Conservation (phyloP, 129 eudicot genomes). For the Kitagawia praeruptora region DNA sequence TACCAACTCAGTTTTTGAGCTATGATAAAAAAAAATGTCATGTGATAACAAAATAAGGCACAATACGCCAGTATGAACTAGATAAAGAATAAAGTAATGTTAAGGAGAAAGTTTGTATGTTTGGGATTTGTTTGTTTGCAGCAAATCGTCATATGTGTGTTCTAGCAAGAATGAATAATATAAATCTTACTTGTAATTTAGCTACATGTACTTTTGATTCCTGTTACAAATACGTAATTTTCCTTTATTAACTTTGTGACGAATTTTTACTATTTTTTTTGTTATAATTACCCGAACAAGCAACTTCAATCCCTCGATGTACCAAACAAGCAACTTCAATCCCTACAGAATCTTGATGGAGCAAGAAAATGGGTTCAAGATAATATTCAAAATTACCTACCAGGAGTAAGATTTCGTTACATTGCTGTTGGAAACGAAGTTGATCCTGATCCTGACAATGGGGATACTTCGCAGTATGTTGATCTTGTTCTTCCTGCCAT, state of each 20-base stretch:
- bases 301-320: too few relatives aligned
- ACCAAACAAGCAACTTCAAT: too few relatives aligned
- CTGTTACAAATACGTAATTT: too few relatives aligned
- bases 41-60: background rate
- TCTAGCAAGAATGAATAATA: too few relatives aligned
- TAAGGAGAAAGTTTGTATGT: background rate
- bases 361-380: background rate
- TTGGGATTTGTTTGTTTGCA: background rate
- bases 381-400: background rate
- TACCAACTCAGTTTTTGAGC: background rate
- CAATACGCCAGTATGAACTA: too few relatives aligned
- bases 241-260: too few relatives aligned
- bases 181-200: too few relatives aligned
- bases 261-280: too few relatives aligned
- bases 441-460: background rate
- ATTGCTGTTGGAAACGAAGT: background rate
- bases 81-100: too few relatives aligned
- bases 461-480: background rate
- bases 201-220: too few relatives aligned
- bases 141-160: too few relatives aligned
- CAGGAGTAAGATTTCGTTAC: background rate
- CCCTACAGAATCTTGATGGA: background rate
- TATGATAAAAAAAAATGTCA: background rate
- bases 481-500: background rate
- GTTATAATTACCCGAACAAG: too few relatives aligned